These are phyloP conservation scores for Verbascum thapsus DNA, from an alignment of 257 asterid genomes.

Conservation along the genomic window DNA sequence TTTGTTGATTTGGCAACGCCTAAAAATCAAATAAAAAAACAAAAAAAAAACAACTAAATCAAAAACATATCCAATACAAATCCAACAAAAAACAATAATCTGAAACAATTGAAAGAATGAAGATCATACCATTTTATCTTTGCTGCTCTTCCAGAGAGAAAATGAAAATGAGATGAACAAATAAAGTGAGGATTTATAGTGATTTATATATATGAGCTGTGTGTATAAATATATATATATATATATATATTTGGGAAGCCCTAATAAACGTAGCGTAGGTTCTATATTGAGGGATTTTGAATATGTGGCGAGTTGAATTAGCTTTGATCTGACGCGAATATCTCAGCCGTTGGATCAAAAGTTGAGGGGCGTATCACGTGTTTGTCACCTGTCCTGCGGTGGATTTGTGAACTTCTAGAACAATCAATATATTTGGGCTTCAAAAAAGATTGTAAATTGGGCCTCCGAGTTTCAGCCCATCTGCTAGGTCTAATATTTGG, in stretches of 20 bases:
- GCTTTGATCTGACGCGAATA: conserved; percentile 61
- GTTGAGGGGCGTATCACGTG: conserved; percentile 17
- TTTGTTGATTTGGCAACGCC: conserved; percentile 82
- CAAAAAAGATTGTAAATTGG: no score
- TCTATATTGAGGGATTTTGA: conserved; percentile 37
- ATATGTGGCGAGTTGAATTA: conserved; percentile 26
- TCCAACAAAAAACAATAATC: background rate
- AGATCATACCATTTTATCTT: conserved; percentile 36
- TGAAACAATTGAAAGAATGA: background rate
- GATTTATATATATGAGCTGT: background rate
- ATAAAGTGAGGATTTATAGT: background rate
- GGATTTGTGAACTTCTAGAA: conserved; percentile 29
- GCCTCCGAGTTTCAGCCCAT: no score
- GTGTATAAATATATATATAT: background rate
- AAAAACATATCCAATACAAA: background rate
- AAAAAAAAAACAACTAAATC: background rate
- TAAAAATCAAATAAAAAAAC: conserved; percentile 9
- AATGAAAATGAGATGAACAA: background rate
- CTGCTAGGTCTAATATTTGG: no score
- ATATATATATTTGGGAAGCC: conserved; percentile 33
- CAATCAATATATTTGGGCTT: conserved; percentile 14
- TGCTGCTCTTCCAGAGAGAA: background rate
- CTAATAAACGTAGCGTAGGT: conserved; percentile 37
- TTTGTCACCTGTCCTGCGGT: conserved; percentile 21
- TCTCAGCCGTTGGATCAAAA: conserved; percentile 54